Evolutionary conservation across 495 filamentous ascomycete species (phyloP), one percentile per base, ranked within the genome.

Genomic region (Xylaria grammica): DNA sequence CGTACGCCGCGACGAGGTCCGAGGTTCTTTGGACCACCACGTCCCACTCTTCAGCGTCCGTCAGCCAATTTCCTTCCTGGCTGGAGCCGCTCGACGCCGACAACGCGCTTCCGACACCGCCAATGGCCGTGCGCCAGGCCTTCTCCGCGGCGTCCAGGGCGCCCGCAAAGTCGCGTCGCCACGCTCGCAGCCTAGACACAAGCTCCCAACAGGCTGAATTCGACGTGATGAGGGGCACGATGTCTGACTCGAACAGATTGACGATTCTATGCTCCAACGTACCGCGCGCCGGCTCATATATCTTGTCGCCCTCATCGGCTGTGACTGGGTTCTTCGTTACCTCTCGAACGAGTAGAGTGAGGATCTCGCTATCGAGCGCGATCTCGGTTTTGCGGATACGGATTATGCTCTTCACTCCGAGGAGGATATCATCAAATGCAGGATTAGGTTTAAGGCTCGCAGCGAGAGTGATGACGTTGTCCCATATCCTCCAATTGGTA

Each of bases 401-500:
- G 60, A 97, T 87, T 36, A 98, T 74, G 40, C 87, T 85, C 30
- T 80, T 82, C 66, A 95, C 81, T 0, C 90, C 92, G 13, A 87
- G 77, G 17, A 97, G 75, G 20, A 96, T 80, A 44, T 97, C 92
- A 1, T 80, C 74, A 72, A 90, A 90, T 0, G 91, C 85, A 0
- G 90, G 89, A 26, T 63, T 67, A 0, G 93, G 93, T 0, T 83
- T 82, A 17, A 93, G 81, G 9, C 91, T 89, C 4, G 91, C 86
- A 0, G 91, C 89, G 42, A 99, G 89, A 2, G 90, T 92, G 51
- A 98, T 84, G 15, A 97, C 86, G 71, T 99, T 99, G 65, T 96
- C 91, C 94, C 93, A 97, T 66, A 99, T 97, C 62, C 91, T 86
- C 82, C 87, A 90, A 77, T 93, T 91, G 62, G 90, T 88, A 73